A percentile compares a stretch with the other conserved stretches of the same genome.
phyloP scores from a whole-genome alignment of 2,329 filamentous ascomycete species.

The Ophiocordyceps australis region DNA sequence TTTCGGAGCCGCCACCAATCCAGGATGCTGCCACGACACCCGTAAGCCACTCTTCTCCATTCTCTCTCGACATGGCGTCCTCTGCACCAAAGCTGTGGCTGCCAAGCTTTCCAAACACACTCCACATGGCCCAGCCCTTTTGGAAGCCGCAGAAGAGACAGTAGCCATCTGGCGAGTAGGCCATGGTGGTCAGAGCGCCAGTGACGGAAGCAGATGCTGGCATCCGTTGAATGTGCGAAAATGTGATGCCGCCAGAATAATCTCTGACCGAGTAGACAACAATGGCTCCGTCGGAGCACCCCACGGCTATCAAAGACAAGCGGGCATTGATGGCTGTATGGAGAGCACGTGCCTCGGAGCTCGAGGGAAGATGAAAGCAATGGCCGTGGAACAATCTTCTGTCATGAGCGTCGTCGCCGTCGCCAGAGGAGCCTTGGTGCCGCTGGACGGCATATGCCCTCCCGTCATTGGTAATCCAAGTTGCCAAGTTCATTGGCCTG shows the following conservation, averaged over 20 bases:
- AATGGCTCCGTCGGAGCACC: slow-evolving; percentile 61
- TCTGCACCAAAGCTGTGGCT: slow-evolving; percentile 70
- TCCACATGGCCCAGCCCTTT: slow-evolving; percentile 90
- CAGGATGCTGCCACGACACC: slow-evolving; percentile 65
- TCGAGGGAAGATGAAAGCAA: slow-evolving; percentile 66
- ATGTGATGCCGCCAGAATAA: slow-evolving; percentile 79
- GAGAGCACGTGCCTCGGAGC: slow-evolving; percentile 39
- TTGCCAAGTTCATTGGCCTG: slow-evolving; percentile 85
- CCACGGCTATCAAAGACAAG: slow-evolving; percentile 84
- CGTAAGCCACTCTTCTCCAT: slow-evolving; percentile 70
- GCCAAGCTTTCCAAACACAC: slow-evolving; percentile 83
- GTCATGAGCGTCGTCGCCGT: slow-evolving; percentile 24
- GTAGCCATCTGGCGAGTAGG: slow-evolving; percentile 89
- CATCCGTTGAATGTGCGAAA: slow-evolving; percentile 61
- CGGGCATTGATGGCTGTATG: slow-evolving; percentile 79
- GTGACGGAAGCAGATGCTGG: slow-evolving; percentile 50
- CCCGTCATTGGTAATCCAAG: slow-evolving; percentile 83
- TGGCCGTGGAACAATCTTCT: slow-evolving; percentile 73
- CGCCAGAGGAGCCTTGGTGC: slow-evolving; percentile 21
- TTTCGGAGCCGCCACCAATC: slow-evolving; percentile 75
- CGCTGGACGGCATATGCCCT: slow-evolving; percentile 83
- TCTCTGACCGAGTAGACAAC: slow-evolving; percentile 86
- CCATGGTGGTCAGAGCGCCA: slow-evolving; percentile 55
- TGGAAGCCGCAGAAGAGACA: slow-evolving; percentile 89
- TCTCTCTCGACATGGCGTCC: slow-evolving; percentile 38